Base-by-base conservation (phyloP, 805 yeast species). In the Barnettozyma populi region DNA sequence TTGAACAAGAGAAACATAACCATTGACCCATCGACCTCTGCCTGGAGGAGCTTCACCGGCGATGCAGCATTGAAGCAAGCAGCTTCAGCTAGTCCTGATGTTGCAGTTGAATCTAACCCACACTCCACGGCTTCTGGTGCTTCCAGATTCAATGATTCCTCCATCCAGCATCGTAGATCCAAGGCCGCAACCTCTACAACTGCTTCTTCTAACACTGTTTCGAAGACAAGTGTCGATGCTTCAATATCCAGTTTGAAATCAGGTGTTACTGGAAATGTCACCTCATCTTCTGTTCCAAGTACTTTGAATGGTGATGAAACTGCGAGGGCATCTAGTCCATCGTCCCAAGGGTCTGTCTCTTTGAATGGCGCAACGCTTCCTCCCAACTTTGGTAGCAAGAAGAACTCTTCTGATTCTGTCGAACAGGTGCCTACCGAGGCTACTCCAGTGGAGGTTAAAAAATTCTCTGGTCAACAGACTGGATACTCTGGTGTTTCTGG, bases 161-260 rank as follows among this genome's bases (percentile, higher is more conserved):
- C 21, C 3, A 16, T 45, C 7, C 51, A 49, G 35, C 20, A 49
- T 11, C 50, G 53, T 21, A 2, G 37, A 16, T 20, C 36, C 7
- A 40, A 41, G 29, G 19, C 7, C 19, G 37, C 38, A 23, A 49
- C 46, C 5, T 47, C 56, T 7, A 52, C 58, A 8, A 40, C 44
- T 25, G 61, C 58, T 31, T 56, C 58, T 31, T 56, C 61, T 35
- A 55, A 57, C 45, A 25, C 44, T 25, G 51, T 52, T 31, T 58
- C 59, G 14, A 35, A 25, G n/a, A 53, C 57, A 7, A 35, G 10
- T 32, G 11, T 41, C 10, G 25, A 34, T 32, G 18, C 45, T 14
- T 14, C 46, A 35, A 9, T 47, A 21, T 11, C 23, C 16, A 42
- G 45, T 34, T 34, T 42, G 23, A 42, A 34, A 24, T 42, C 45